Evolutionary conservation across 768 basidiomycete genomes (phyloP).

Genomic region (Arthromyces matolae): DNA sequence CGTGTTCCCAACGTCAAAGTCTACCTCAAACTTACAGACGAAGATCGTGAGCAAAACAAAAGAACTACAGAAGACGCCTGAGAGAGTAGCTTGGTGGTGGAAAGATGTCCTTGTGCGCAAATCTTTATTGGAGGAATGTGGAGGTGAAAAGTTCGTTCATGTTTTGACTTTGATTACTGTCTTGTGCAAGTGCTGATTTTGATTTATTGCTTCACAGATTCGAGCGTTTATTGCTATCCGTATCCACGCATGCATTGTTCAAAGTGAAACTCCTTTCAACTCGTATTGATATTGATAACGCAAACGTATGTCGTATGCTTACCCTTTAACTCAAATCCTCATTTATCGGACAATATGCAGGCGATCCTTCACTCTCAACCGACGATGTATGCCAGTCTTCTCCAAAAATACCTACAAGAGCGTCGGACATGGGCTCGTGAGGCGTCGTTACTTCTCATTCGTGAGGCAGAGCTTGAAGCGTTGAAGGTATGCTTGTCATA

Average conservation of each 20-base stretch:
- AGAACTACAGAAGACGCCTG: neutral
- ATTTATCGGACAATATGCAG: too few species aligned
- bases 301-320: constrained; percentile 14
- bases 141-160: constrained; percentile 41
- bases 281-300: constrained; percentile 7
- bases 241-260: constrained; percentile 50
- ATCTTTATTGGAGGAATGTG: constrained; percentile 52
- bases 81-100: constrained; percentile 50
- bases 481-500: constrained; percentile 22
- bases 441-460: constrained; percentile 30
- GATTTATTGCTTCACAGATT: constrained; percentile 34
- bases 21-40: constrained; percentile 13
- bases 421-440: constrained; percentile 35
- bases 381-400: constrained; percentile 28
- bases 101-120: constrained; percentile 52
- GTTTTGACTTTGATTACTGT: neutral
- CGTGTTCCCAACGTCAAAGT: constrained; percentile 27
- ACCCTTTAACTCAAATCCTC: neutral
- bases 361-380: constrained; percentile 30
- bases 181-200: neutral
- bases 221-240: constrained; percentile 44
- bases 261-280: constrained; percentile 19
- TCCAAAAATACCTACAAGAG: constrained; percentile 27
- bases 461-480: constrained; percentile 28
- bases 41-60: constrained; percentile 1